These are phyloP conservation scores for Nannizziopsis arthrosporioides DNA, from an alignment of 2,329 filamentous ascomycete species.

Conservation along the genomic window DNA sequence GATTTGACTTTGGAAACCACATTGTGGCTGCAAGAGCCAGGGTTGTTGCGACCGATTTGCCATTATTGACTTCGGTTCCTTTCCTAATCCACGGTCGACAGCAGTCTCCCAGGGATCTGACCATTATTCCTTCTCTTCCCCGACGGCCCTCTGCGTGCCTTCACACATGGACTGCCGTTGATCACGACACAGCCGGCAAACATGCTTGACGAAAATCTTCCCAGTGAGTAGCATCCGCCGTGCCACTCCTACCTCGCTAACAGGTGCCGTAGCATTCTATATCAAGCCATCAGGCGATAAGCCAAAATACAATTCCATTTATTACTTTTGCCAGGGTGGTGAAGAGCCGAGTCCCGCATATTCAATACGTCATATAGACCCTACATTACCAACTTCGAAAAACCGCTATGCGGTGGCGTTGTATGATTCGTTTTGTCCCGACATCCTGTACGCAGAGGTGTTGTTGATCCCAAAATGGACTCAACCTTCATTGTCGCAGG, in stretches of 20 bases:
- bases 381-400: constrained; percentile 54
- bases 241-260: neutral
- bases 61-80: too few species aligned
- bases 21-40: too few species aligned
- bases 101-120: too few species aligned
- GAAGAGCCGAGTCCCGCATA: constrained; percentile 71
- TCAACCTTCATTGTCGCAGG: constrained; percentile 66
- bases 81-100: too few species aligned
- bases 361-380: constrained; percentile 63
- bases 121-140: too few species aligned
- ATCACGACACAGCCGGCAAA: constrained; percentile 11
- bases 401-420: constrained; percentile 82
- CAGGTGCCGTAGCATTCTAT: constrained; percentile 42
- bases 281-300: constrained; percentile 43
- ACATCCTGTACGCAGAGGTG: constrained; percentile 79
- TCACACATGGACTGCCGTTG: neutral
- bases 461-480: constrained; percentile 75
- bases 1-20: too few species aligned
- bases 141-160: too few species aligned
- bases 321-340: constrained; percentile 54
- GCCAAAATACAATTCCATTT: constrained; percentile 29
- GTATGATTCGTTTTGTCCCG: constrained; percentile 67
- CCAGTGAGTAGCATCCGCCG: constrained; percentile 39
- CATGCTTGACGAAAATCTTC: constrained; percentile 94
- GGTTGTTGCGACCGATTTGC: too few species aligned